These are phyloP conservation scores for Paspalum vaginatum DNA, from an alignment of 176 grass and related monocot species.

Conservation along the genomic window DNA sequence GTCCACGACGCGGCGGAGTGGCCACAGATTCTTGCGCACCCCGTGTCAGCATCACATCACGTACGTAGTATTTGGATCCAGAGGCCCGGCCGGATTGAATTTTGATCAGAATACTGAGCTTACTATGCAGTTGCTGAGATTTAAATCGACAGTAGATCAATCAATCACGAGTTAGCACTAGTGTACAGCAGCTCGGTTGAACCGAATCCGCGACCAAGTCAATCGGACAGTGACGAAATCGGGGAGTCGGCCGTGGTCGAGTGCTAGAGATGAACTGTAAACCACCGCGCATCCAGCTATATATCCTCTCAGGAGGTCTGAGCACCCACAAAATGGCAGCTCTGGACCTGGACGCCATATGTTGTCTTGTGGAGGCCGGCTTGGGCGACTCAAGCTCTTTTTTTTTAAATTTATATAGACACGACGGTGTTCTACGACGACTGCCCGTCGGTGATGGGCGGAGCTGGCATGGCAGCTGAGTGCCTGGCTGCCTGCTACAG, in stretches of 20 bases:
- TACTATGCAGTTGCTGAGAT: background rate
- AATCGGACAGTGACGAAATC: background rate
- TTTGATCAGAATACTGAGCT: no score
- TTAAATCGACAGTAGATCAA: no score
- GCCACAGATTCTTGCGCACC: background rate
- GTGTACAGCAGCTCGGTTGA: background rate
- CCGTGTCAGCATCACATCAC: background rate
- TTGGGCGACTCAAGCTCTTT: no score
- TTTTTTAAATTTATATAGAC: no score
- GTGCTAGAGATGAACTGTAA: conserved; percentile 21
- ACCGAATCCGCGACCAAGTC: background rate
- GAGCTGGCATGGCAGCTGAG: no score
- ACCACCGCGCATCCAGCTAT: background rate
- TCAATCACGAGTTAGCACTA: background rate
- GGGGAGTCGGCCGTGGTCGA: background rate
- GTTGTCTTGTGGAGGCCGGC: no score
- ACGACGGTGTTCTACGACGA: no score
- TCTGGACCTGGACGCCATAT: no score
- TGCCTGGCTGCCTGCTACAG: no score
- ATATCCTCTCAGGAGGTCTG: background rate
- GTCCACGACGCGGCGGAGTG: background rate
- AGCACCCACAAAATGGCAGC: no score
- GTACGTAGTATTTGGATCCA: background rate
- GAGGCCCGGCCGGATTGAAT: background rate
- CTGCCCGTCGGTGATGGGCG: no score